Conservation (phyloP, 768 basidiomycete genomes). For the Collybiopsis confluens region DNA sequence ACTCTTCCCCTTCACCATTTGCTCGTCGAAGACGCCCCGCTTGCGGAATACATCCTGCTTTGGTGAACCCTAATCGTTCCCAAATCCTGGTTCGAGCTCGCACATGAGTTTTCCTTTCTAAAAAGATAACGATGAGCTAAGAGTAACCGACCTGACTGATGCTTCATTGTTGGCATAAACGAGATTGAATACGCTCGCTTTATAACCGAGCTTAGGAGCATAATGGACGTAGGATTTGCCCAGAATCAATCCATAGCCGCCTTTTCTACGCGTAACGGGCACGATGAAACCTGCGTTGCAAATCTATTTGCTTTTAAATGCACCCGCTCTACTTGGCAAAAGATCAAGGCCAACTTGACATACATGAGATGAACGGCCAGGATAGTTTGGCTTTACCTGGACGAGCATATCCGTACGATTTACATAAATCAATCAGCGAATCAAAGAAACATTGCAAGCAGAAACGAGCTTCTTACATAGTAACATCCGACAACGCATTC, state of each 20-base stretch:
- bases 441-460: neutral
- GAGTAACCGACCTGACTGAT: constrained; percentile 46
- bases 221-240: constrained; percentile 79
- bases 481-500: constrained; percentile 73
- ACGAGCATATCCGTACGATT: no score
- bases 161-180: constrained; percentile 85
- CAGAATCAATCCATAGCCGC: constrained; percentile 65
- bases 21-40: constrained; percentile 66
- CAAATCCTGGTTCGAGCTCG: constrained; percentile 52
- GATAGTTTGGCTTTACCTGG: constrained; percentile 85
- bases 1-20: constrained; percentile 79
- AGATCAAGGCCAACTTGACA: constrained; percentile 27
- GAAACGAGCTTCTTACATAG: constrained; percentile 57
- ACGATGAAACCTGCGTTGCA: constrained; percentile 74
- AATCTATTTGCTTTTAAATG: neutral
- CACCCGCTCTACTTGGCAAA: no score
- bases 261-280: constrained; percentile 53
- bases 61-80: constrained; percentile 78
- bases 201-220: constrained; percentile 73
- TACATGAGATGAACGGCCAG: constrained; percentile 85
- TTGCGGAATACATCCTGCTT: constrained; percentile 71
- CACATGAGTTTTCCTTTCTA: neutral
- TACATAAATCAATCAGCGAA: no score
- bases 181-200: constrained; percentile 84
- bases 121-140: neutral